Conservation (phyloP, 192 early-diverging fungal genomes). For the Coemansia aciculifera region DNA sequence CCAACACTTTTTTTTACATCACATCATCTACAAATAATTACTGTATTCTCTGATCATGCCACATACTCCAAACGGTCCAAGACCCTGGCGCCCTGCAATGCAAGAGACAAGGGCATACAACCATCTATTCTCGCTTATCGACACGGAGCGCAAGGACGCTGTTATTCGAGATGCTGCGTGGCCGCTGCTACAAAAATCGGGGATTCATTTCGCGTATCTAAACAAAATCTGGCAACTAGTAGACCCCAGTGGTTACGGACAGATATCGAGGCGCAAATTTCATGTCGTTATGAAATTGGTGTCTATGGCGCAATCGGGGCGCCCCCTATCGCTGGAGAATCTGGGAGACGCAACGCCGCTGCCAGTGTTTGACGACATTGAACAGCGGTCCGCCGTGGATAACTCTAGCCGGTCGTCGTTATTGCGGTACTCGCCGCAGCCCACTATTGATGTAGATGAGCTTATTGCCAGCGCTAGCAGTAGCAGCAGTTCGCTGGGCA, state of each 20-base stretch:
- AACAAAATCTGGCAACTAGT: slow-evolving; percentile 17
- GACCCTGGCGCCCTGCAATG: slow-evolving; percentile 39
- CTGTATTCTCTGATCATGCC: not conserved
- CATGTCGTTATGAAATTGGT: slow-evolving; percentile 36
- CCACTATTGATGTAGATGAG: slow-evolving; percentile 25
- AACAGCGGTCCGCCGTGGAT: not conserved
- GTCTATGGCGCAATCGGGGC: slow-evolving; percentile 25
- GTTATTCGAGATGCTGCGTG: not conserved
- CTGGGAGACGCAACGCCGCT: slow-evolving; percentile 18
- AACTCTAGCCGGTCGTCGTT: slow-evolving; percentile 13
- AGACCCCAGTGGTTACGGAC: slow-evolving; percentile 1
- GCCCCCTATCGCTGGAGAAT: slow-evolving; percentile 12
- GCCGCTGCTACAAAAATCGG: slow-evolving; percentile 14
- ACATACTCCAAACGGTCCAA: not conserved
- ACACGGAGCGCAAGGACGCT: slow-evolving; percentile 10
- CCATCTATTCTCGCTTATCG: slow-evolving; percentile 25
- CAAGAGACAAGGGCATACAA: slow-evolving; percentile 33
- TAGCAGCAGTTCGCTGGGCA: not conserved
- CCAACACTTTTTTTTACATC: not conserved
- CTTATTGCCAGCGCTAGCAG: slow-evolving; percentile 14
- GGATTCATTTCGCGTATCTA: slow-evolving; percentile 10
- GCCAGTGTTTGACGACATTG: slow-evolving; percentile 21
- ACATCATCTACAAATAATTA: not conserved
- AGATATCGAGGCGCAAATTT: slow-evolving; percentile 28
- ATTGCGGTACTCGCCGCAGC: slow-evolving; percentile 33